Conservation (phyloP, 192 early-diverging fungal genomes). For the Anaeromyces robustus region DNA sequence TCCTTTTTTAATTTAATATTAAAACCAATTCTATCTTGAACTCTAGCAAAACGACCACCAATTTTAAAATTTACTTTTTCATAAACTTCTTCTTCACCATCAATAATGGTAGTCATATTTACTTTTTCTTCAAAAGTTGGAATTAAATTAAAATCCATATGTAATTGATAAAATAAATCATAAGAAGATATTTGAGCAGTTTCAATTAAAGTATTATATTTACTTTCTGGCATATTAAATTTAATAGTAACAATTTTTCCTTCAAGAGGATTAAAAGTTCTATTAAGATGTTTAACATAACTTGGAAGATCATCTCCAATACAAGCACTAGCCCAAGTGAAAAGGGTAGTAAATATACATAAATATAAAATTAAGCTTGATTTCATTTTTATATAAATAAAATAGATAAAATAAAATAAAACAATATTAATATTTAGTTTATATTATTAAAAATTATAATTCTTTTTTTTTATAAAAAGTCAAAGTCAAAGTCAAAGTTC, state of each 20-base stretch:
- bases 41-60: neutral
- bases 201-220: neutral
- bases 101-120: neutral
- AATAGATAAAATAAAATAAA: no score
- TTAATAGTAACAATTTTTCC: neutral
- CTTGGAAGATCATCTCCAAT: neutral
- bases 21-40: neutral
- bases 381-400: no score
- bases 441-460: no score
- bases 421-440: no score
- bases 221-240: neutral
- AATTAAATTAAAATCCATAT: neutral
- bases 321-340: neutral
- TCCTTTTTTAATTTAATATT: neutral
- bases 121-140: neutral
- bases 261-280: neutral
- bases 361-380: no score
- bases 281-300: neutral
- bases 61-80: neutral
- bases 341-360: neutral
- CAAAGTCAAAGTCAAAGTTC: no score
- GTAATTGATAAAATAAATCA: neutral
- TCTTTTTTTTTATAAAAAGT: no score
- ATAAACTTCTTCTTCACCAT: neutral
- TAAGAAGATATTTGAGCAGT: neutral